Evolutionary conservation across 1,284 basidiomycete species (phyloP), one percentile per base, ranked within the genome.

Genomic region (Sphagnurus paluster): DNA sequence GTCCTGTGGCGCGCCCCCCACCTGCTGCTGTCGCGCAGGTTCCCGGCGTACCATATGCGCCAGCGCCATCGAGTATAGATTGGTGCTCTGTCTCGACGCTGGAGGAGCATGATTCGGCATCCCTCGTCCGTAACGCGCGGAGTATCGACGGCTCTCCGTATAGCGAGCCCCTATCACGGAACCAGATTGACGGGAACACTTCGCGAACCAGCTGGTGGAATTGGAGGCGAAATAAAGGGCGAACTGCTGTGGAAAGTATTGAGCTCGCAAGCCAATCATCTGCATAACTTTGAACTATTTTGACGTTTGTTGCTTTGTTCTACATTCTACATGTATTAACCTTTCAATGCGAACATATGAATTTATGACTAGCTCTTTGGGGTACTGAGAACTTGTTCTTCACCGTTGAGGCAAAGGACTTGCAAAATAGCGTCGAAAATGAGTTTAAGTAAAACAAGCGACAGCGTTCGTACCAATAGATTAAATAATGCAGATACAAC

Each of bases 51-150:
- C 13, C 30, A 14, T 16, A n/a, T 7, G n/a, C n/a, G 4, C n/a
- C n/a, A 14, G 28, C 7, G 8, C n/a, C 2, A 16, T 14, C 30
- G 30, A 3, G 14, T 10, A 6, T 7, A 13, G 24, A 23, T n/a
- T 20, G 2, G 16, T n/a, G 24, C 5, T 39, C 42, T 25, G 49
- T 42, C 21, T 20, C 10, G 11, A 30, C 36, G 17, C 36, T 36
- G 10, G 44, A 50, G n/a, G n/a, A n/a, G n/a, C n/a, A n/a, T 19
- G 49, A 50, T 24, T n/a, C 10, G 20, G 40, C 40, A 14, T 34
- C 40, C 4, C 20, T 50, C 6, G 26, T 41, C 7, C 41, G 46
- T 39, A 38, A 50, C 16, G 48, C 48, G 2, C 24, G 36, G 39
- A 29, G 19, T 0, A 38, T 46, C 34, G 44, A 44, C 4, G 48